Evolutionary conservation across 2,329 filamentous ascomycete genomes (phyloP).

Genomic region (Hypomyces rosellus): DNA sequence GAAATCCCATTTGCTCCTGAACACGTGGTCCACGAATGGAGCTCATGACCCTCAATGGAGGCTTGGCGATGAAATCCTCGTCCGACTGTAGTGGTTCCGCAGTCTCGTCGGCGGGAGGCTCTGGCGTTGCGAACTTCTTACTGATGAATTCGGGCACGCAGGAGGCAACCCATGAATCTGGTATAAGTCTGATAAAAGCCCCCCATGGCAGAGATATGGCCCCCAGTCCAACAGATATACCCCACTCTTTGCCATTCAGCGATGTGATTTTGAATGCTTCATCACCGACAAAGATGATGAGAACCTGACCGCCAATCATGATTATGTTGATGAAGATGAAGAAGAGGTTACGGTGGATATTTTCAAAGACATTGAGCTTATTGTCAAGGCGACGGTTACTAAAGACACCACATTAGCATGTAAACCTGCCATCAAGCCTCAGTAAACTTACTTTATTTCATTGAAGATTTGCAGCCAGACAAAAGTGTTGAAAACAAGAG

Average conservation of each 20-base stretch:
- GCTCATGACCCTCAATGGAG: constrained; percentile 24
- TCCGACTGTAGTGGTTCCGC: constrained; percentile 8
- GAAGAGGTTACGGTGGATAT: constrained; percentile 61
- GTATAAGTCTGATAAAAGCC: constrained; percentile 67
- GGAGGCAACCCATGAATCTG: constrained; percentile 48
- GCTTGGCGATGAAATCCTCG: constrained; percentile 17
- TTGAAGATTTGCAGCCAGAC: constrained; percentile 89
- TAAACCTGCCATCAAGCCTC: neutral
- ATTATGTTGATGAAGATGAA: constrained; percentile 62
- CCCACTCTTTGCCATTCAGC: constrained; percentile 66
- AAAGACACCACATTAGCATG: constrained; percentile 20
- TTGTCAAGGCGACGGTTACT: constrained; percentile 60
- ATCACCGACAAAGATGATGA: constrained; percentile 67
- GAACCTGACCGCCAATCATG: constrained; percentile 65
- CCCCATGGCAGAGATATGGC: constrained; percentile 66
- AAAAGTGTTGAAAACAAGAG: constrained; percentile 78
- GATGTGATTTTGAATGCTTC: constrained; percentile 49
- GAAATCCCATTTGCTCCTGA: constrained; percentile 25
- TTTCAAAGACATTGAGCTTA: constrained; percentile 69
- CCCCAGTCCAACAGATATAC: constrained; percentile 68
- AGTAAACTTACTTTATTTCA: constrained; percentile 46
- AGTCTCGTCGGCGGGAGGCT: neutral
- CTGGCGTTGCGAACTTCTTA: constrained; percentile 20
- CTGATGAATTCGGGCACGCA: constrained; percentile 24
- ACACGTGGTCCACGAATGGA: constrained; percentile 25